A percentile compares a stretch with the other conserved stretches of the same genome.
Evolutionary conservation across 768 basidiomycete genomes (phyloP).

Genomic region (Tylopilus rubrobrunneus): DNA sequence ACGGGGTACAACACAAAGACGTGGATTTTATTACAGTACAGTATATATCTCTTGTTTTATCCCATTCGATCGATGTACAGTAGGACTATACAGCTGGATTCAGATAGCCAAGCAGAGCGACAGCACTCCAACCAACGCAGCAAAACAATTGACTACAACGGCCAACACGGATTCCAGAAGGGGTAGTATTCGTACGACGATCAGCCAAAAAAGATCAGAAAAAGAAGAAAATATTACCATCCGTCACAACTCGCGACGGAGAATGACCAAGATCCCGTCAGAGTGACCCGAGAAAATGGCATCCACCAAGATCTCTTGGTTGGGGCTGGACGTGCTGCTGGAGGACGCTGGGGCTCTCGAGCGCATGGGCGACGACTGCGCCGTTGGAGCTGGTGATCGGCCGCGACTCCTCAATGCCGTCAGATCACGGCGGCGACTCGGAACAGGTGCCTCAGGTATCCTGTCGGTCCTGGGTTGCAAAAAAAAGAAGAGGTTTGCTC

Average conservation of each 20-base stretch:
- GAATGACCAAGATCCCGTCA: slow-evolving; percentile 77
- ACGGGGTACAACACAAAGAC: neutral
- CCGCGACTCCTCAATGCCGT: slow-evolving; percentile 15
- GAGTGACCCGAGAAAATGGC: slow-evolving; percentile 85
- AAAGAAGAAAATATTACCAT: neutral
- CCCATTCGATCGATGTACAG: neutral
- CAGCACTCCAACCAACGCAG: neutral
- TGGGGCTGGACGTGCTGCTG: neutral
- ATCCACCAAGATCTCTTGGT: slow-evolving; percentile 54
- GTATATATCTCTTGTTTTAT: neutral
- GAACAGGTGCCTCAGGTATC: slow-evolving; percentile 23
- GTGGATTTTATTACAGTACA: neutral
- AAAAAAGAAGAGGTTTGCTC: neutral
- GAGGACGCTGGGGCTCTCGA: slow-evolving; percentile 8
- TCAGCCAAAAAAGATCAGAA: neutral
- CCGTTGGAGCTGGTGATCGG: slow-evolving; percentile 2
- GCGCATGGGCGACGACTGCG: slow-evolving; percentile 1
- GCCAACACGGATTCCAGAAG: neutral
- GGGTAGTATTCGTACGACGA: neutral
- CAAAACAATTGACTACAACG: neutral
- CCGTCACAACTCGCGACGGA: slow-evolving; percentile 36
- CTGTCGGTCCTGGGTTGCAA: slow-evolving; percentile 20
- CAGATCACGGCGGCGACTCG: slow-evolving; percentile 31
- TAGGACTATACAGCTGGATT: neutral
- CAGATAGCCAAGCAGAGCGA: neutral